These are phyloP conservation scores for Apiospora rasikravindrae DNA, from an alignment of 2,329 filamentous ascomycete species.

Conservation along the genomic window DNA sequence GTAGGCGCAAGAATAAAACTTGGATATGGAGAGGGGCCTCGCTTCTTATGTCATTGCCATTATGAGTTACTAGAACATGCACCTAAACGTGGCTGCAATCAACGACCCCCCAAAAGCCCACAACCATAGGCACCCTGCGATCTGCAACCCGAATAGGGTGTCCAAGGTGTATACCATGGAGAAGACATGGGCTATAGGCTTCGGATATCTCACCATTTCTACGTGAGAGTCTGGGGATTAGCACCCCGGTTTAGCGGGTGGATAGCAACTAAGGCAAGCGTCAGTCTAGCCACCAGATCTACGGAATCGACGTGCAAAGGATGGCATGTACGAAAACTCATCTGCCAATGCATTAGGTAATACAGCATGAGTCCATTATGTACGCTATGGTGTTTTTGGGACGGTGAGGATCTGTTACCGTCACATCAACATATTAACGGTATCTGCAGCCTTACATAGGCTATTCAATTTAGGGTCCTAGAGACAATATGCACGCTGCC, in stretches of 20 bases:
- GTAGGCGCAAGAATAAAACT: neutral
- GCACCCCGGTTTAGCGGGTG: neutral
- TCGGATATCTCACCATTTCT: neutral
- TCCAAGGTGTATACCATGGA: neutral
- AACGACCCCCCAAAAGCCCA: neutral
- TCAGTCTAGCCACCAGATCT: neutral
- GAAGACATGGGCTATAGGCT: neutral
- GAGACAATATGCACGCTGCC: neutral
- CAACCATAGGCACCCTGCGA: neutral
- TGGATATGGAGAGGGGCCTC: neutral
- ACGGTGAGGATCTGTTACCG: neutral
- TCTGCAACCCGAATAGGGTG: neutral
- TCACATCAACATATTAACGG: neutral
- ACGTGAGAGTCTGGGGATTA: neutral
- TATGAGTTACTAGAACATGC: neutral
- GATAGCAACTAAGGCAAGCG: neutral
- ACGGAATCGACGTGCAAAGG: neutral
- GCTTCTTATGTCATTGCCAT: neutral
- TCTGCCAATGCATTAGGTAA: neutral
- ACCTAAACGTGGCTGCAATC: slow-evolving; percentile 10
- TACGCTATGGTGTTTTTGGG: neutral
- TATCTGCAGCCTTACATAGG: neutral
- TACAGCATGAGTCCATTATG: neutral
- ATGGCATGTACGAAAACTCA: neutral
- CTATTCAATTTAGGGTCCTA: neutral